Conservation (phyloP, 2,329 filamentous ascomycete species). For the Tolypocladium ophioglossoides region DNA sequence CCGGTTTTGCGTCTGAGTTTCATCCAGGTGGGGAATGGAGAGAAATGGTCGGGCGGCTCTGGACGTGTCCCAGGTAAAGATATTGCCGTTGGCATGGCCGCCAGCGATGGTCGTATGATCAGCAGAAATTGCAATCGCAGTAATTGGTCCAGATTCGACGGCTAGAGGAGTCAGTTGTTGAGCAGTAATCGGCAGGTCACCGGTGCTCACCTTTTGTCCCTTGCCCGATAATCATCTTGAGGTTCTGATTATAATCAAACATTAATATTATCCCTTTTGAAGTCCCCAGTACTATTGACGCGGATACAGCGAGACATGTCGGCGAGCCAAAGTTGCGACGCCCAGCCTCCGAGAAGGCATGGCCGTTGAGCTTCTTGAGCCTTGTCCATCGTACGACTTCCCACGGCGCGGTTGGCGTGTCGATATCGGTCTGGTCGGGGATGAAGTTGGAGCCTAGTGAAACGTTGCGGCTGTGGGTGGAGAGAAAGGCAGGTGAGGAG, state of each 20-base stretch:
- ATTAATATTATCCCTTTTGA: constrained; percentile 89
- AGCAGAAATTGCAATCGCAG: constrained; percentile 79
- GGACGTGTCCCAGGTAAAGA: constrained; percentile 93
- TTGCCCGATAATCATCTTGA: constrained; percentile 88
- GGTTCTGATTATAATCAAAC: constrained; percentile 93
- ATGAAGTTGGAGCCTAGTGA: constrained; percentile 65
- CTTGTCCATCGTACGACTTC: constrained; percentile 96
- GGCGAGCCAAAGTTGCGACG: constrained; percentile 87
- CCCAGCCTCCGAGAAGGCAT: constrained; percentile 86
- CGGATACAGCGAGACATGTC: constrained; percentile 81
- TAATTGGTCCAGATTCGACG: constrained; percentile 81
- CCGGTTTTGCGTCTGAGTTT: constrained; percentile 51
- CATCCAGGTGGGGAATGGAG: constrained; percentile 67
- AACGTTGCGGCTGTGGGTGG: constrained; percentile 68
- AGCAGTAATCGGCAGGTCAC: background rate
- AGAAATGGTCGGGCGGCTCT: constrained; percentile 80
- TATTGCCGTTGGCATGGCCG: constrained; percentile 80
- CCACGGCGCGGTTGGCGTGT: constrained; percentile 76
- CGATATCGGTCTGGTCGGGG: constrained; percentile 51
- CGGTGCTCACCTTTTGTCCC: constrained; percentile 67
- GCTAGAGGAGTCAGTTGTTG: constrained; percentile 41
- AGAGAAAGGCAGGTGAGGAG: constrained; percentile 66
- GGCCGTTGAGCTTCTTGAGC: constrained; percentile 75
- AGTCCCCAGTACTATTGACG: constrained; percentile 82
- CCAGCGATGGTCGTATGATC: constrained; percentile 88